Evolutionary conservation across 352 stramenopile species (phyloP).

Genomic region (Pythium dissotocum): DNA sequence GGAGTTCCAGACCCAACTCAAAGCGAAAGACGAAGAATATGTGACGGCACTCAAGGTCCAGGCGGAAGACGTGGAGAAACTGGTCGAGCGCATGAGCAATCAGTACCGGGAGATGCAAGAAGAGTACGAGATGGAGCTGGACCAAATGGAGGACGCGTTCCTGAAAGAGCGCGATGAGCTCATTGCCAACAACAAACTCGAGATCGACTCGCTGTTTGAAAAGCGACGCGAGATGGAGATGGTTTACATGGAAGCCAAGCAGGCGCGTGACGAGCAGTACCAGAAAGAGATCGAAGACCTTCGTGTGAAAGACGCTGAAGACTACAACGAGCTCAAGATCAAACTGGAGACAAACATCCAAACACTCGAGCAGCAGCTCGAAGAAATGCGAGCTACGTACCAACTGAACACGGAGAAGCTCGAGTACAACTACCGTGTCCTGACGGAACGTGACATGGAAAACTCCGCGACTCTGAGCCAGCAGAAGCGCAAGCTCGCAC

Average conservation of each 20-base stretch:
- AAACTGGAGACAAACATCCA: conserved; percentile 97
- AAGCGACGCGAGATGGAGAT: conserved; percentile 92
- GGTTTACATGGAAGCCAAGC: conserved; percentile 92
- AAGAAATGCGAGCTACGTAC: conserved; percentile 95
- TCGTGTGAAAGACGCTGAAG: conserved; percentile 89
- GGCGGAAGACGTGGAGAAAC: conserved; percentile 87
- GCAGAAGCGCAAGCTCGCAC: conserved; percentile 93
- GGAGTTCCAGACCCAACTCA: conserved; percentile 91
- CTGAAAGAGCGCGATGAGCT: conserved; percentile 91
- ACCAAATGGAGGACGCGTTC: conserved; percentile 93
- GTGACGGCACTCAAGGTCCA: conserved; percentile 91
- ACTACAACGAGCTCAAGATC: conserved; percentile 96
- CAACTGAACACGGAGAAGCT: conserved; percentile 97
- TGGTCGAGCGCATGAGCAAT: conserved; percentile 87
- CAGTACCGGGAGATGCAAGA: conserved; percentile 94
- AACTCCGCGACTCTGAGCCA: conserved; percentile 92
- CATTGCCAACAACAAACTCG: conserved; percentile 86
- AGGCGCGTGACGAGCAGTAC: conserved; percentile 88
- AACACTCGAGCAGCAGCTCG: conserved; percentile 94
- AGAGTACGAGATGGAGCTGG: conserved; percentile 93
- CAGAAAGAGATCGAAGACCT: conserved; percentile 92
- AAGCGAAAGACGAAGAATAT: conserved; percentile 95
- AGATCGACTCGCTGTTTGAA: conserved; percentile 94
- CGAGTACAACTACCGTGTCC: conserved; percentile 96
- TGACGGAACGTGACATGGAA: conserved; percentile 94